A percentile compares a stretch with the other conserved stretches of the same genome.
Conservation (phyloP, 371 early-diverging fungal genomes). For the Smittium culicis region DNA sequence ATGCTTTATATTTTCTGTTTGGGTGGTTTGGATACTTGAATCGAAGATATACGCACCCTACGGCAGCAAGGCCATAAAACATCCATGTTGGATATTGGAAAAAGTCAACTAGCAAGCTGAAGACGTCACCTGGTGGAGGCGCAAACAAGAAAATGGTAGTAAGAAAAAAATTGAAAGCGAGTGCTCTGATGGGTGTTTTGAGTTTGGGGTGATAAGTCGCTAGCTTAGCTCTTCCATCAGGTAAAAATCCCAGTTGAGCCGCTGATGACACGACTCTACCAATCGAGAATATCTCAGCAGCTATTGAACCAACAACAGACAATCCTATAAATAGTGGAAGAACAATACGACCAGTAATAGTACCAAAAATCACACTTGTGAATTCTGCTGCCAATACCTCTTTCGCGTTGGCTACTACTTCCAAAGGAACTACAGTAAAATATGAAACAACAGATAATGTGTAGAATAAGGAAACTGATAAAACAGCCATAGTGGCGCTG, state of each 20-base stretch:
- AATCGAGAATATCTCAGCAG: constrained; percentile 32
- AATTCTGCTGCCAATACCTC: constrained; percentile 34
- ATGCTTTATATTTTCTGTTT: constrained; percentile 24
- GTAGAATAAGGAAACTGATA: constrained; percentile 54
- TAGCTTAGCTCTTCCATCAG: constrained; percentile 20
- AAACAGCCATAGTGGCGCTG: constrained; percentile 37
- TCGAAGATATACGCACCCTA: constrained; percentile 27
- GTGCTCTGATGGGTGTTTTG: constrained; percentile 31
- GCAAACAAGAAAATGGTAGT: constrained; percentile 31
- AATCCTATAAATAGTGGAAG: constrained; percentile 36
- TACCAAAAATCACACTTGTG: constrained; percentile 32
- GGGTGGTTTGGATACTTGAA: constrained; percentile 22
- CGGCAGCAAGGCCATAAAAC: constrained; percentile 33
- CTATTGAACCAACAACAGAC: constrained; percentile 31
- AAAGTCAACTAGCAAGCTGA: constrained; percentile 35
- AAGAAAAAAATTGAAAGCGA: constrained; percentile 27
- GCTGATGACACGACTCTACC: constrained; percentile 34
- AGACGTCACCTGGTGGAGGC: constrained; percentile 38
- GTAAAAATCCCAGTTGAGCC: constrained; percentile 32
- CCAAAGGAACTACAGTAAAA: constrained; percentile 61
- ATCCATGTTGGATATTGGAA: constrained; percentile 40
- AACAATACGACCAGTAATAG: constrained; percentile 23
- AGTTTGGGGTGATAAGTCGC: constrained; percentile 21
- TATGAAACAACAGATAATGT: constrained; percentile 75
- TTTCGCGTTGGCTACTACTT: constrained; percentile 49